phyloP scores from a whole-genome alignment of 768 basidiomycete genomes.

The Cyathus striatus region DNA sequence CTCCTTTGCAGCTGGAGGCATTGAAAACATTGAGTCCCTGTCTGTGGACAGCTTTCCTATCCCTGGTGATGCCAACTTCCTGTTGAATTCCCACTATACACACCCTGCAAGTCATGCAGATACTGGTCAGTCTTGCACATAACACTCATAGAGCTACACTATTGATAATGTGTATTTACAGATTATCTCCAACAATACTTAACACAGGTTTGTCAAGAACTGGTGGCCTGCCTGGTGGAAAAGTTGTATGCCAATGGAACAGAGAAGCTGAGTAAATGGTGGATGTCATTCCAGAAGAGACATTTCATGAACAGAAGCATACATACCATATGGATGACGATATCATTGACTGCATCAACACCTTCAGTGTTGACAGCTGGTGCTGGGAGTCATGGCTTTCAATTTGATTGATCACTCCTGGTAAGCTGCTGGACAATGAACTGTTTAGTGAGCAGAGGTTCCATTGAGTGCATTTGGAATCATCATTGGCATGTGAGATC shows the following conservation, averaged over 20 bases:
- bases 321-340: no score
- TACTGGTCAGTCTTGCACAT: slow-evolving; percentile 48
- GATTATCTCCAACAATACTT: slow-evolving; percentile 91
- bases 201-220: slow-evolving; percentile 88
- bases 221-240: slow-evolving; percentile 81
- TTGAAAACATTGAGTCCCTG: slow-evolving; percentile 80
- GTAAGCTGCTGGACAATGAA: no score
- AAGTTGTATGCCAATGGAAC: slow-evolving; percentile 89
- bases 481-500: no score
- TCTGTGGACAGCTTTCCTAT: slow-evolving; percentile 91
- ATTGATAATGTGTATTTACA: slow-evolving; percentile 24
- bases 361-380: no score
- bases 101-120: slow-evolving; percentile 72
- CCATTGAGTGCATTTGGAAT: no score
- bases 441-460: no score
- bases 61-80: slow-evolving; percentile 94
- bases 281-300: slow-evolving; percentile 99
- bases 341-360: no score
- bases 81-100: slow-evolving; percentile 89
- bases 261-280: slow-evolving; percentile 98
- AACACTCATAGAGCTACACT: background rate
- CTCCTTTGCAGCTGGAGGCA: slow-evolving; percentile 78
- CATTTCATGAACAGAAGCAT: slow-evolving; percentile 95
- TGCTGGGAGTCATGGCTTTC: no score
- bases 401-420: no score